Evolutionary conservation across 805 yeast species (phyloP).

Genomic region (Cyberlindnera japonica): DNA sequence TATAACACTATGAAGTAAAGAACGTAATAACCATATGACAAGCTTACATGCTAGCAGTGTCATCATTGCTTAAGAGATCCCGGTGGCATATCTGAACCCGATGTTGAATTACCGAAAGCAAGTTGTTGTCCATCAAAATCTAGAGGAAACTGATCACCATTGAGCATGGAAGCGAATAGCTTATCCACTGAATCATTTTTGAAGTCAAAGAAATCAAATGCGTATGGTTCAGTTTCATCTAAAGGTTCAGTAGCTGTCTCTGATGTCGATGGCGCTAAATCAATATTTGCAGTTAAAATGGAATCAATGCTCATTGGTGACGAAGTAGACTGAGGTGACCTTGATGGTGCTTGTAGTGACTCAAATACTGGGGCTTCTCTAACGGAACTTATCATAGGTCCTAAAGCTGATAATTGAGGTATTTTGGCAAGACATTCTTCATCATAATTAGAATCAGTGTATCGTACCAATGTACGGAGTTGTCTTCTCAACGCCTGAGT

Average conservation of each 20-base stretch:
- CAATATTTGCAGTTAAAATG: no score
- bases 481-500: background rate
- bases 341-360: no score
- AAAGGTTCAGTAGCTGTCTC: no score
- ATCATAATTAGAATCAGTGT: background rate
- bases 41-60: no score
- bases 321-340: no score
- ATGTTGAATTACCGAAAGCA: no score
- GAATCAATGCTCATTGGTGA: no score
- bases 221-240: background rate
- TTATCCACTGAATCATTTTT: slow-evolving; percentile 13
- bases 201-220: slow-evolving; percentile 14
- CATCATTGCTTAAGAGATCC: no score
- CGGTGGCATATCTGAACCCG: no score
- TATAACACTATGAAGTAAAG: no score
- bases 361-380: background rate
- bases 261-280: no score
- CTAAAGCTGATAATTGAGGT: background rate
- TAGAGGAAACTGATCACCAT: slow-evolving; percentile 5
- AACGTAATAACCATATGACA: no score
- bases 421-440: background rate
- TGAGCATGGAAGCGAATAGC: slow-evolving; percentile 11
- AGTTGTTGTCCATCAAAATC: slow-evolving; percentile 11
- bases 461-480: slow-evolving; percentile 5
- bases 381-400: background rate